A percentile compares a stretch with the other conserved stretches of the same genome.
Evolutionary conservation across 2,329 filamentous ascomycete species (phyloP).

Genomic region (Talaromyces amestolkiae): DNA sequence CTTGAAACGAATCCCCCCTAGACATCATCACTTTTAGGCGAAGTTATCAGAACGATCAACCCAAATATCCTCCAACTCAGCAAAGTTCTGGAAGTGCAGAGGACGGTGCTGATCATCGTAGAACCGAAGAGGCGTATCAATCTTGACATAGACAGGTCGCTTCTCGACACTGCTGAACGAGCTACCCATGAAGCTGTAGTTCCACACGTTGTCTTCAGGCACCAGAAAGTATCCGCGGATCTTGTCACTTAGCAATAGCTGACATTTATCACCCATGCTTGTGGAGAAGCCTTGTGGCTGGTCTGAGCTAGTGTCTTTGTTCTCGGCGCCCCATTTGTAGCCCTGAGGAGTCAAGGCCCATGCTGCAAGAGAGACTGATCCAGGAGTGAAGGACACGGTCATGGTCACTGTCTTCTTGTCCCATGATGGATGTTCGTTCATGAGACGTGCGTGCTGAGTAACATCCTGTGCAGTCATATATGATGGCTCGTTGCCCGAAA

Average conservation of each 20-base stretch:
- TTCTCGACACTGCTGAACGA: constrained; percentile 86
- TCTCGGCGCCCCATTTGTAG: constrained; percentile 96
- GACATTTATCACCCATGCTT: constrained; percentile 90
- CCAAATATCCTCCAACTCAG: constrained; percentile 94
- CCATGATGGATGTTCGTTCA: constrained; percentile 77
- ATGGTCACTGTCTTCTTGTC: constrained; percentile 92
- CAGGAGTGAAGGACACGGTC: constrained; percentile 93
- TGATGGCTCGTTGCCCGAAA: constrained; percentile 87
- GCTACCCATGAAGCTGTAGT: constrained; percentile 97
- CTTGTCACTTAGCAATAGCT: constrained; percentile 86
- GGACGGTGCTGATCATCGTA: constrained; percentile 91
- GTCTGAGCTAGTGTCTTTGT: constrained; percentile 88
- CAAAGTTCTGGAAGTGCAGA: constrained; percentile 95
- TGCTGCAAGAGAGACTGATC: constrained; percentile 88
- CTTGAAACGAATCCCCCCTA: constrained; percentile 1
- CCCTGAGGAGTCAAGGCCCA: constrained; percentile 90
- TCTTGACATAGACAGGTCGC: constrained; percentile 84
- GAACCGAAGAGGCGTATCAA: constrained; percentile 85
- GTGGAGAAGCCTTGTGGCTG: constrained; percentile 92
- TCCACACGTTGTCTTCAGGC: constrained; percentile 86
- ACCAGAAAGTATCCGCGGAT: constrained; percentile 96
- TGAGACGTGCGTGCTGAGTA: constrained; percentile 86
- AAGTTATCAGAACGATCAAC: constrained; percentile 92
- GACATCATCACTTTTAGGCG: constrained; percentile 57
- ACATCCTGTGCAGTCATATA: constrained; percentile 97